Evolutionary conservation across 1,139 yeast species (phyloP).

Genomic region (Nakaseomyces nivariensis): DNA sequence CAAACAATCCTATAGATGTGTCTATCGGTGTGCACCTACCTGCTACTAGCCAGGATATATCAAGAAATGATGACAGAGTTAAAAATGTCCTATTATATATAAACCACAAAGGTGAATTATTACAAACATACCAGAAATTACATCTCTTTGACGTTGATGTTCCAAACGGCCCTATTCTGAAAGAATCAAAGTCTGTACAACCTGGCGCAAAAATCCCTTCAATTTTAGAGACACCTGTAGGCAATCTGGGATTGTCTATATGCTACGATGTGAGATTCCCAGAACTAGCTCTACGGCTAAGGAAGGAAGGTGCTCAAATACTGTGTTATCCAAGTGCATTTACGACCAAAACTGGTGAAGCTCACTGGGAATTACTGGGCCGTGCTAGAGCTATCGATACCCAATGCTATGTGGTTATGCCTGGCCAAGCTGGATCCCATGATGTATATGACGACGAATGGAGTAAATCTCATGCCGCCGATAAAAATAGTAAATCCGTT

Average conservation of each 20-base stretch:
- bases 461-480: conserved; percentile 12
- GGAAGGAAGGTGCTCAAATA: conserved; percentile 67
- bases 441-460: conserved; percentile 34
- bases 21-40: conserved; percentile 86
- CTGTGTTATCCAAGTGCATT: conserved; percentile 85
- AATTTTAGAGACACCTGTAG: conserved; percentile 54
- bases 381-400: conserved; percentile 80
- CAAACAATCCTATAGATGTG: conserved; percentile 28
- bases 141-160: conserved; percentile 88
- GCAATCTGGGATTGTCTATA: conserved; percentile 61
- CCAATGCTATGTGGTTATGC: conserved; percentile 80
- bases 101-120: conserved; percentile 49
- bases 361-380: conserved; percentile 80
- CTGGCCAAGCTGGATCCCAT: conserved; percentile 85
- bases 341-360: conserved; percentile 81
- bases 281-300: conserved; percentile 56
- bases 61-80: conserved; percentile 35
- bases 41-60: conserved; percentile 13
- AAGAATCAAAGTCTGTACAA: conserved; percentile 72
- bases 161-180: conserved; percentile 59
- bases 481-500: conserved; percentile 18
- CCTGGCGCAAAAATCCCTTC: conserved; percentile 50
- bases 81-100: conserved; percentile 69
- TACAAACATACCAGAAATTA: conserved; percentile 66
- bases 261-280: conserved; percentile 90